Evolutionary conservation across 2,329 filamentous ascomycete genomes (phyloP).

Genomic region (Fusarium compactum): DNA sequence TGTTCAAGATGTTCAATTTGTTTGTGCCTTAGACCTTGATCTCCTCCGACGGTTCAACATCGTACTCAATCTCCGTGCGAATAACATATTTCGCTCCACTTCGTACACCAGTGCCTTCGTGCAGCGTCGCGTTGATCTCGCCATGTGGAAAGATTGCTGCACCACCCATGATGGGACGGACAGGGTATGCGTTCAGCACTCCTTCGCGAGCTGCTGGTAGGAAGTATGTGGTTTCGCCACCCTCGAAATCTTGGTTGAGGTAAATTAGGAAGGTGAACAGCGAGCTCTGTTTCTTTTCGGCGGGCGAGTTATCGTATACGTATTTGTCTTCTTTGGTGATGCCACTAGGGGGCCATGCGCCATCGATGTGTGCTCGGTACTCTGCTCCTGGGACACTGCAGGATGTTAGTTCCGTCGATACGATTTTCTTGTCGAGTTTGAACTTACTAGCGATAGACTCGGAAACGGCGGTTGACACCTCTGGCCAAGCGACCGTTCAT

Average conservation of each 20-base stretch:
- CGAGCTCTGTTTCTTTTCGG: slow-evolving; percentile 70
- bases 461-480: slow-evolving; percentile 76
- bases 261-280: slow-evolving; percentile 78
- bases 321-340: slow-evolving; percentile 70
- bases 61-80: slow-evolving; percentile 77
- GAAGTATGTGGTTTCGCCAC: slow-evolving; percentile 79
- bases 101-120: slow-evolving; percentile 78
- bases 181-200: slow-evolving; percentile 75
- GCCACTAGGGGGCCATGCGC: slow-evolving; percentile 78
- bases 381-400: slow-evolving; percentile 73
- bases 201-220: slow-evolving; percentile 73
- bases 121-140: slow-evolving; percentile 72
- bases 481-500: slow-evolving; percentile 69
- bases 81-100: slow-evolving; percentile 77
- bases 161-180: slow-evolving; percentile 75
- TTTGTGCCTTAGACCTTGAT: not conserved
- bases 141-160: slow-evolving; percentile 78
- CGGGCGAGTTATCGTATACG: slow-evolving; percentile 74
- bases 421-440: too few species aligned
- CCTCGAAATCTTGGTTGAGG: slow-evolving; percentile 78
- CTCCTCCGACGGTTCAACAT: slow-evolving; percentile 59
- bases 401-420: not conserved
- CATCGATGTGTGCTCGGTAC: slow-evolving; percentile 77
- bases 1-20: slow-evolving; percentile 4
- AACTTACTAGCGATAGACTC: slow-evolving; percentile 72